Evolutionary conservation across 257 asterid genomes (phyloP).

Genomic region (Oldenlandia corymbosa): DNA sequence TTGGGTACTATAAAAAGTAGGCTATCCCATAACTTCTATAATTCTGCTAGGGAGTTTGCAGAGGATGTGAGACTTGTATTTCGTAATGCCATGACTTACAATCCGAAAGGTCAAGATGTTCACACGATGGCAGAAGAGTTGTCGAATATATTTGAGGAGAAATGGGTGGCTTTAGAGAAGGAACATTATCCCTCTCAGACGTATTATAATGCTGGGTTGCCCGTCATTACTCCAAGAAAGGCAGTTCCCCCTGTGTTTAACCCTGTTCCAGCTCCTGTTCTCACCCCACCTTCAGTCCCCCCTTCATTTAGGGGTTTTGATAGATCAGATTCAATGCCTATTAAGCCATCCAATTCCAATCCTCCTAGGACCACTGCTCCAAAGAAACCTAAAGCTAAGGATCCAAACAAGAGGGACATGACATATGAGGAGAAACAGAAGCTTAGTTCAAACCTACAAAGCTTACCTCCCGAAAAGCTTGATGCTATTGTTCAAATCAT

Average conservation of each 20-base stretch:
- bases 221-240: constrained; percentile 53
- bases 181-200: constrained; percentile 53
- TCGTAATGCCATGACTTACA: constrained; percentile 85
- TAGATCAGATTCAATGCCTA: constrained; percentile 40
- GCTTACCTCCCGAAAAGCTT: constrained; percentile 82
- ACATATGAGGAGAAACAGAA: constrained; percentile 91
- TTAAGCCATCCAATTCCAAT: constrained; percentile 23
- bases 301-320: constrained; percentile 40
- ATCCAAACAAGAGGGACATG: constrained; percentile 88
- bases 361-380: constrained; percentile 67
- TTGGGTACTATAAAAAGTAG: constrained; percentile 74
- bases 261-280: constrained; percentile 19
- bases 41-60: constrained; percentile 63
- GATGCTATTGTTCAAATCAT: constrained; percentile 90
- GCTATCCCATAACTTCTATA: constrained; percentile 60
- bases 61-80: constrained; percentile 91
- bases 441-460: constrained; percentile 81
- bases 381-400: constrained; percentile 93
- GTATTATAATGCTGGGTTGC: constrained; percentile 58
- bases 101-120: constrained; percentile 90
- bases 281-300: constrained; percentile 26
- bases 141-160: constrained; percentile 66
- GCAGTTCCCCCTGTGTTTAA: constrained; percentile 24
- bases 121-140: constrained; percentile 75
- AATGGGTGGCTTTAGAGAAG: constrained; percentile 66